phyloP scores from a whole-genome alignment of 345 rosid species.

The Nasturtium officinale region DNA sequence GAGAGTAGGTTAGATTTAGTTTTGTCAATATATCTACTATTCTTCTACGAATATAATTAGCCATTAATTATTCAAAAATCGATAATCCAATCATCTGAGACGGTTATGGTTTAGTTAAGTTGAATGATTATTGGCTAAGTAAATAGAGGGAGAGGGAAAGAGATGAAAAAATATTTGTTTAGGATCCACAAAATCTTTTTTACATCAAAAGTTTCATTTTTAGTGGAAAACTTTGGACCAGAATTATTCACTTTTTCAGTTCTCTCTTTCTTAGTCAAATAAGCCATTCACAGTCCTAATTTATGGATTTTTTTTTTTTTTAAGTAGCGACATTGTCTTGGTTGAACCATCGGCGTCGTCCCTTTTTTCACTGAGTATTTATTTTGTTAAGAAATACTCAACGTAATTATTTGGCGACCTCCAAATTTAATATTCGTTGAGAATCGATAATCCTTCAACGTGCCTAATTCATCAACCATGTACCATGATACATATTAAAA shows the following conservation, averaged over 20 bases:
- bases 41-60: not conserved
- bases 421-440: not conserved
- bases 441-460: not conserved
- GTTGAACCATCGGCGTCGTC: not conserved
- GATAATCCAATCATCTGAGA: not conserved
- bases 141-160: not conserved
- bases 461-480: not conserved
- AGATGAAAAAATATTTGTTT: not conserved
- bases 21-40: not conserved
- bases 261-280: too few species aligned
- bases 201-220: not conserved
- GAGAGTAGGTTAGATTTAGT: conserved; percentile 8
- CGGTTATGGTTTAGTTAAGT: not conserved
- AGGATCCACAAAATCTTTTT: not conserved
- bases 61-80: not conserved
- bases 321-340: not conserved
- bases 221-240: not conserved
- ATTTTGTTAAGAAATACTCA: not conserved
- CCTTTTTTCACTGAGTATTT: not conserved
- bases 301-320: too few species aligned
- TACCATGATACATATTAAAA: not conserved
- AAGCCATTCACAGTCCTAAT: too few species aligned
- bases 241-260: too few species aligned
- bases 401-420: not conserved
- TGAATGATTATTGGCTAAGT: not conserved